A percentile compares a stretch with the other conserved stretches of the same genome.
Conservation (phyloP, 2,329 filamentous ascomycete species). For the Truncatella angustata region DNA sequence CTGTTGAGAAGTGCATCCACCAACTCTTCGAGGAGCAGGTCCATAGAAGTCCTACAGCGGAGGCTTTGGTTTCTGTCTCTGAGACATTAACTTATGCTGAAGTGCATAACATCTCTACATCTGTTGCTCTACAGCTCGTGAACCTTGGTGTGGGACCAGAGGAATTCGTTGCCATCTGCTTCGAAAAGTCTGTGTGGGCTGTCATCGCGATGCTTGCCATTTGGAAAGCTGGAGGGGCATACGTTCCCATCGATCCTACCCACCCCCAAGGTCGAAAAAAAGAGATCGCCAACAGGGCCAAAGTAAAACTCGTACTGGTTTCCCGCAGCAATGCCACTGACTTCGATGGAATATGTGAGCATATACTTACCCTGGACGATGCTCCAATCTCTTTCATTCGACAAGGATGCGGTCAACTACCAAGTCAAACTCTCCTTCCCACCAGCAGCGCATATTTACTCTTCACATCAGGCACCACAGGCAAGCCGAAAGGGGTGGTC, state of each 20-base stretch:
- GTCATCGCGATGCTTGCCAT: background rate
- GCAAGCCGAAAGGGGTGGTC: slow-evolving; percentile 62
- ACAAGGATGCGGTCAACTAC: background rate
- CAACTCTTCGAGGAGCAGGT: background rate
- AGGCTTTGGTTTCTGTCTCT: background rate
- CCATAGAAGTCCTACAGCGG: background rate
- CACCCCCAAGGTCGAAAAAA: background rate
- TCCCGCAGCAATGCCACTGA: background rate
- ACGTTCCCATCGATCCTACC: background rate
- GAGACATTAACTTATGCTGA: background rate
- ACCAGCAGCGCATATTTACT: slow-evolving; percentile 48
- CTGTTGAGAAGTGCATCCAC: background rate
- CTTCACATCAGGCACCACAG: slow-evolving; percentile 65
- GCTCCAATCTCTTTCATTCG: background rate
- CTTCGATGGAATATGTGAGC: background rate
- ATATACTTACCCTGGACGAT: background rate
- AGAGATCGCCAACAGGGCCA: background rate
- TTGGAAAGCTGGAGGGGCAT: background rate
- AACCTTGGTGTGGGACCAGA: background rate
- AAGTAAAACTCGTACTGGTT: background rate
- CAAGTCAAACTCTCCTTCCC: background rate
- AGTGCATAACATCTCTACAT: background rate
- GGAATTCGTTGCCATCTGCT: background rate
- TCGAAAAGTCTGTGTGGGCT: background rate
- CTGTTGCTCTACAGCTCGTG: background rate